phyloP scores from a whole-genome alignment of 2,329 filamentous ascomycete genomes.

The Dryadomyces quercivorus region DNA sequence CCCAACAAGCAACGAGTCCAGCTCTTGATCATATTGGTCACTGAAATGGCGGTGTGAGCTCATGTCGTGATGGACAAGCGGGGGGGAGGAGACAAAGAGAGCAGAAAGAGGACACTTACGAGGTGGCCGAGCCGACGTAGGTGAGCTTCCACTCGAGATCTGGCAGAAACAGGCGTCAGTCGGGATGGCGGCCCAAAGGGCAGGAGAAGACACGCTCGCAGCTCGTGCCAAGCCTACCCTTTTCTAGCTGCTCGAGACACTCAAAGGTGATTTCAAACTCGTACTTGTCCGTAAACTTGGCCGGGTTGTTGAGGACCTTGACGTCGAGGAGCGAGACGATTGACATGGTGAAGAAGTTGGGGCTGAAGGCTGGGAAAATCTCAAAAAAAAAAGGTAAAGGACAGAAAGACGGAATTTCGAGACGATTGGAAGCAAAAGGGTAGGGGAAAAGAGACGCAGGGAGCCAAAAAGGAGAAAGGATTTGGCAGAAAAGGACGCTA shows the following conservation, averaged over 20 bases:
- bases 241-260: constrained; percentile 86
- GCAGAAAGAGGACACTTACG: constrained; percentile 45
- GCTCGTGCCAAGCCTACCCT: constrained; percentile 46
- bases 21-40: constrained; percentile 95
- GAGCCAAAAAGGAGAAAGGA: not conserved
- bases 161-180: constrained; percentile 21
- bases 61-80: not conserved
- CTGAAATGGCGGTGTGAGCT: constrained; percentile 28
- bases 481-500: not conserved
- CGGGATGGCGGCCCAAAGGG: not conserved
- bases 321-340: constrained; percentile 93
- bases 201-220: not conserved
- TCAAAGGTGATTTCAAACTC: constrained; percentile 99
- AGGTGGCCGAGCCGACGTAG: constrained; percentile 96
- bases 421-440: not conserved
- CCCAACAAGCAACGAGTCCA: constrained; percentile 90
- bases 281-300: constrained; percentile 83
- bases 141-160: constrained; percentile 99
- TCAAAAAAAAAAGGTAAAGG: not conserved
- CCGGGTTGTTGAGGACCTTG: constrained; percentile 93
- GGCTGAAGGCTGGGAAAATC: not conserved
- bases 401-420: not conserved
- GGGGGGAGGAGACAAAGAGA: constrained; percentile 6
- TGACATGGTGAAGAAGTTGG: constrained; percentile 55
- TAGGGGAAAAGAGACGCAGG: not conserved